Percentiles rank a stretch among this genome's conserved stretches.
Conservation (phyloP, 148 eudicot genomes). For the Silene conica region DNA sequence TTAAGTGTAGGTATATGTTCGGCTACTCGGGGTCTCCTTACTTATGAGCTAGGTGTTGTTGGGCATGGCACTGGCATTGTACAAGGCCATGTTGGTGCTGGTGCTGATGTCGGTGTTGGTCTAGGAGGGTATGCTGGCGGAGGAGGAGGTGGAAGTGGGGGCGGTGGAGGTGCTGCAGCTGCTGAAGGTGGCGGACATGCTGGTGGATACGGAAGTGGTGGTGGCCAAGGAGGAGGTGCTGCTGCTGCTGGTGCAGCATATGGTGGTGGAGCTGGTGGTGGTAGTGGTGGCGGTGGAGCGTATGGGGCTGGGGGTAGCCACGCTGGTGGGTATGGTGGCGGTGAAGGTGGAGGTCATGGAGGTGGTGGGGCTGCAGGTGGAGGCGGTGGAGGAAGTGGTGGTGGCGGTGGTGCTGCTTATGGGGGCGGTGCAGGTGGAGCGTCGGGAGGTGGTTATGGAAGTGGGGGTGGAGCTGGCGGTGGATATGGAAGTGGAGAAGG, state of each 20-base stretch:
- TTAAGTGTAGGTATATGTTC: slow-evolving; percentile 41
- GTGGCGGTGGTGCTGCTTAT: slow-evolving; percentile 24
- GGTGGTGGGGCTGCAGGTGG: slow-evolving; percentile 25
- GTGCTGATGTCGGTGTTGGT: slow-evolving; percentile 15
- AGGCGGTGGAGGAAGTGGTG: slow-evolving; percentile 25
- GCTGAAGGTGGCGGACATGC: slow-evolving; percentile 31
- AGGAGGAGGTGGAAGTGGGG: slow-evolving; percentile 30
- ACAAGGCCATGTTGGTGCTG: slow-evolving; percentile 19
- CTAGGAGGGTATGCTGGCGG: slow-evolving; percentile 28
- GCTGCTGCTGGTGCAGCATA: slow-evolving; percentile 10
- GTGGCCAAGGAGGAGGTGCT: slow-evolving; percentile 17
- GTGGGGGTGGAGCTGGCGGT: slow-evolving; percentile 20
- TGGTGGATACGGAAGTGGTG: slow-evolving; percentile 26
- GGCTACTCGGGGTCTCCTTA: slow-evolving; percentile 47
- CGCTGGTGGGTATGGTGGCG: slow-evolving; percentile 30
- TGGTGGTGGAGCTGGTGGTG: slow-evolving; percentile 25
- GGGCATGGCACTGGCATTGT: slow-evolving; percentile 27
- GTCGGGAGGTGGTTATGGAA: slow-evolving; percentile 21
- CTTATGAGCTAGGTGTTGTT: slow-evolving; percentile 27
- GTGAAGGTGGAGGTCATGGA: slow-evolving; percentile 28
- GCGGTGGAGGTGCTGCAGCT: slow-evolving; percentile 25
- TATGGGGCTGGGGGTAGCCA: slow-evolving; percentile 20
- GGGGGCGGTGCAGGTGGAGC: slow-evolving; percentile 23
- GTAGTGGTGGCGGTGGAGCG: slow-evolving; percentile 24
- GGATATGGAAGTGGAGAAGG: slow-evolving; percentile 31